Evolutionary conservation across 148 eudicot species (phyloP).

Genomic region (Rhododendron simsii): DNA sequence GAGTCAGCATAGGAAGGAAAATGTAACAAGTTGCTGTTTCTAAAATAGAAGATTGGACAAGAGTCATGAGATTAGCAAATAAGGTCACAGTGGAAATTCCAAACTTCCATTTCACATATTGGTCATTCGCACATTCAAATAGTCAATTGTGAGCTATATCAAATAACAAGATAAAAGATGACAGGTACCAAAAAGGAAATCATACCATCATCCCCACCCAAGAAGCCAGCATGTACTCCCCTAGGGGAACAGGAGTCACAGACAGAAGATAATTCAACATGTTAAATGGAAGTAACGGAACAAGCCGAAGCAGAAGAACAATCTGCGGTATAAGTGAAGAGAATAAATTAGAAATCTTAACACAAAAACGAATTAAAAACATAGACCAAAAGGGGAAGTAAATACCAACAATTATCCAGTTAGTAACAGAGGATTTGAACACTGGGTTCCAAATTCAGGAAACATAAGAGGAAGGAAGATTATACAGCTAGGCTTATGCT

Average conservation of each 20-base stretch:
- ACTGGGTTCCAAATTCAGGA: not conserved
- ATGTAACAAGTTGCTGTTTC: not conserved
- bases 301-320: constrained; percentile 90
- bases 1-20: not conserved
- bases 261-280: constrained; percentile 91
- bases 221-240: constrained; percentile 82
- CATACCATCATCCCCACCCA: constrained; percentile 99
- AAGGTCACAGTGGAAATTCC: not conserved
- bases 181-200: not conserved
- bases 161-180: not conserved
- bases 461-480: not conserved
- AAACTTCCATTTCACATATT: not conserved
- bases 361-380: not conserved
- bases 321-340: constrained; percentile 42
- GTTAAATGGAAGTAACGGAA: constrained; percentile 87
- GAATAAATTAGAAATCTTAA: constrained; percentile 3
- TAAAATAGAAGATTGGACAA: not conserved
- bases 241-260: constrained; percentile 76
- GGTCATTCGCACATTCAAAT: not conserved
- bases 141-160: not conserved
- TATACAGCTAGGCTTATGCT: not conserved
- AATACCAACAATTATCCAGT: not conserved
- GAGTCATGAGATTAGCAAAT: not conserved
- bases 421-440: not conserved
- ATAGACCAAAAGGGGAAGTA: not conserved